phyloP scores from a whole-genome alignment of 2,329 filamentous ascomycete species.

The Penicillium sp. region DNA sequence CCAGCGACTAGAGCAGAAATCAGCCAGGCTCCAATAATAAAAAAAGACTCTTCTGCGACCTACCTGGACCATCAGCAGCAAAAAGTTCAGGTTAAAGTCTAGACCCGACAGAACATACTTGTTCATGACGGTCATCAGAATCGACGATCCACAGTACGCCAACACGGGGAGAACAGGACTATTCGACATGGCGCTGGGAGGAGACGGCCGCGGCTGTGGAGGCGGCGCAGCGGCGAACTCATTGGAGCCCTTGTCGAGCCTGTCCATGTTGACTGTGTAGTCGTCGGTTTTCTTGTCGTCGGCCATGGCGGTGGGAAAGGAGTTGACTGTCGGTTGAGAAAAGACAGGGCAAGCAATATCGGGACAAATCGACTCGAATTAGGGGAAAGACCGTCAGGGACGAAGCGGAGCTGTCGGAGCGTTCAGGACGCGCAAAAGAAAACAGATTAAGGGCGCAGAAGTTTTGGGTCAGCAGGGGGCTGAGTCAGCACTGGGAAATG shows the following conservation, averaged over 20 bases:
- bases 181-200: conserved; percentile 55
- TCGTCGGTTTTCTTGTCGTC: conserved; percentile 85
- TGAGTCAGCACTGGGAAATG: too few relatives aligned
- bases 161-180: conserved; percentile 75
- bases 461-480: conserved; percentile 13
- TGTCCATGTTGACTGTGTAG: conserved; percentile 64
- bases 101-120: conserved; percentile 93
- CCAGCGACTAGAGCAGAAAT: conserved; percentile 60
- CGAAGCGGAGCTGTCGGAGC: conserved; percentile 4
- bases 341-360: too few relatives aligned
- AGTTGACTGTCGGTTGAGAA: too few relatives aligned
- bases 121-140: conserved; percentile 99
- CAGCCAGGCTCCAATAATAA: conserved; percentile 2
- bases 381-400: too few relatives aligned
- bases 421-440: conserved; percentile 16
- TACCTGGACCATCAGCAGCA: conserved; percentile 90
- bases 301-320: conserved; percentile 55
- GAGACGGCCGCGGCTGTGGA: conserved; percentile 33
- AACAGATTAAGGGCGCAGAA: conserved; percentile 8
- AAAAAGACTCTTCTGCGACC: conserved; percentile 24
- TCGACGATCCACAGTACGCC: conserved; percentile 91
- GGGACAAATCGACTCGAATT: too few relatives aligned
- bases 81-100: conserved; percentile 93
- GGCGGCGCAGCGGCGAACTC: conserved; percentile 39
- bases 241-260: conserved; percentile 49